phyloP scores from a whole-genome alignment of 768 basidiomycete species.

The Pleurotus ostreatus region DNA sequence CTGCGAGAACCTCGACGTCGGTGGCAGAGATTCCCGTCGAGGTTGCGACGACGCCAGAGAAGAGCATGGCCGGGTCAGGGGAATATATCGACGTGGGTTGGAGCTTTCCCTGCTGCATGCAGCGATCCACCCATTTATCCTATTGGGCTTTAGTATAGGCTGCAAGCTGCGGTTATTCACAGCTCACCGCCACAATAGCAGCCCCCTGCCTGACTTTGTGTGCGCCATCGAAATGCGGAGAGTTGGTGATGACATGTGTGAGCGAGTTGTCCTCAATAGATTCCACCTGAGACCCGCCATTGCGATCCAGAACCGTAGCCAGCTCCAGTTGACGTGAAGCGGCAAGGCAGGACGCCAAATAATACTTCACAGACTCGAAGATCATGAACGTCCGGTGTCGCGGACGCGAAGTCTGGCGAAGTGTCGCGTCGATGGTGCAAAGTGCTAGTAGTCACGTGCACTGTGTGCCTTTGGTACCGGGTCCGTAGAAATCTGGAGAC shows the following conservation, averaged over 20 bases:
- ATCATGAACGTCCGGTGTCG: not conserved
- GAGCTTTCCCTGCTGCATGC: conserved; percentile 48
- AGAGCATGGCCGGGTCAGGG: conserved; percentile 70
- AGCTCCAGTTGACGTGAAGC: conserved; percentile 39
- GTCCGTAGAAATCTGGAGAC: no score
- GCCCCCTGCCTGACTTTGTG: conserved; percentile 32
- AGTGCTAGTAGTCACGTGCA: no score
- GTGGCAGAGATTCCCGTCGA: conserved; percentile 60
- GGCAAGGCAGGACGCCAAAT: conserved; percentile 46
- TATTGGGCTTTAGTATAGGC: conserved; percentile 18
- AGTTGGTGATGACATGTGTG: conserved; percentile 57
- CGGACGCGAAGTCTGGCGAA: no score
- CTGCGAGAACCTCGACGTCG: conserved; percentile 71
- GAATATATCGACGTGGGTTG: conserved; percentile 69
- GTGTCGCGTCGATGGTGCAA: no score
- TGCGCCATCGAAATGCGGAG: conserved; percentile 53
- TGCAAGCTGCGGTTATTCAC: not conserved
- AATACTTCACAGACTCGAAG: conserved; percentile 42
- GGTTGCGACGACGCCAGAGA: conserved; percentile 79
- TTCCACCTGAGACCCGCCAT: conserved; percentile 41
- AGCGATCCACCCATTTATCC: conserved; percentile 71
- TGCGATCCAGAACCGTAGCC: conserved; percentile 40
- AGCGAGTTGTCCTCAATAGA: conserved; percentile 28
- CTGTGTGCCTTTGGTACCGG: no score
- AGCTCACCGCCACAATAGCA: conserved; percentile 34